Conservation (phyloP, 2,329 filamentous ascomycete genomes). For the Pseudopithomyces chartarum region DNA sequence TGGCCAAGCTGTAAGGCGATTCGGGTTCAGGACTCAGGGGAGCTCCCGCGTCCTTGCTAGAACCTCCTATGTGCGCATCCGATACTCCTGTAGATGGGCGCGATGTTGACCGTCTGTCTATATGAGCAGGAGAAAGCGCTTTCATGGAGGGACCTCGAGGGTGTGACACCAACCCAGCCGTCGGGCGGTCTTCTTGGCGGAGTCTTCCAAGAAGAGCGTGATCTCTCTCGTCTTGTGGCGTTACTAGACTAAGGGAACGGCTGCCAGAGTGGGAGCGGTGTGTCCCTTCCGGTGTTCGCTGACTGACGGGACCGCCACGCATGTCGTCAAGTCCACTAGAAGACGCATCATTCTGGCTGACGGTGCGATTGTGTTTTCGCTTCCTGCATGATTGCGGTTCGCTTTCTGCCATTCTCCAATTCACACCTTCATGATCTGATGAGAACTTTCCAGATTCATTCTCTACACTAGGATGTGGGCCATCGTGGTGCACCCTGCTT, state of each 20-base stretch:
- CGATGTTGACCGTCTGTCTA: neutral
- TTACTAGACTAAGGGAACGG: conserved; percentile 3
- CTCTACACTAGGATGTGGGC: neutral
- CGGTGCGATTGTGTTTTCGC: neutral
- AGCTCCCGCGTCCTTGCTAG: neutral
- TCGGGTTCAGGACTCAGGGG: neutral
- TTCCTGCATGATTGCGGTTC: neutral
- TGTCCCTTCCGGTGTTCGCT: neutral
- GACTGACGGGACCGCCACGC: neutral
- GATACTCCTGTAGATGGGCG: neutral
- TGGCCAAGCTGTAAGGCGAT: conserved; percentile 4
- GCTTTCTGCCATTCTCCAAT: conserved; percentile 1
- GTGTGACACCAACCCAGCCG: neutral
- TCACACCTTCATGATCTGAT: conserved; percentile 4
- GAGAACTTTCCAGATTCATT: neutral
- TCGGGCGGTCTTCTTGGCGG: neutral
- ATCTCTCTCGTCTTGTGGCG: conserved; percentile 6
- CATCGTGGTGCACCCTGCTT: neutral
- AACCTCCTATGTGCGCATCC: neutral
- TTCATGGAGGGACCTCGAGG: neutral
- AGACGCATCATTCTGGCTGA: neutral
- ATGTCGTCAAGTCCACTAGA: neutral
- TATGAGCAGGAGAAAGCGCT: neutral
- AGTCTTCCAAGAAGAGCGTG: neutral
- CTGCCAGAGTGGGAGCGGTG: neutral